A percentile compares a stretch with the other conserved stretches of the same genome.
These are phyloP conservation scores for Fagopyrum esculentum DNA, from an alignment of 148 eudicot species.

Conservation along the genomic window DNA sequence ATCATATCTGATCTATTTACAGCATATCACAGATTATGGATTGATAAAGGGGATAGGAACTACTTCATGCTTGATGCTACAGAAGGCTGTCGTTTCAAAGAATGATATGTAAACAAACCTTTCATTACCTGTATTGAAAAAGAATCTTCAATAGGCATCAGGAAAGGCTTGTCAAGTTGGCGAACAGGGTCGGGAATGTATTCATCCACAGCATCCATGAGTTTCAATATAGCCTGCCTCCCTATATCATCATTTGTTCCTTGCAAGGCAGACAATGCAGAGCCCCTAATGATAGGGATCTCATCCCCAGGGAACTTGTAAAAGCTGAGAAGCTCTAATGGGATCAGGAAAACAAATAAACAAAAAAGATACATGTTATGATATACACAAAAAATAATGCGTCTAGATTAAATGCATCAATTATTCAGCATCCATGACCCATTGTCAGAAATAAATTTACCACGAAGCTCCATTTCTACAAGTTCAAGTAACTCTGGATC, in stretches of 20 bases:
- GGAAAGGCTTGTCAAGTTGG: conserved; percentile 84
- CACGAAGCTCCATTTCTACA: conserved; percentile 96
- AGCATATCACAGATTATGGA: no score
- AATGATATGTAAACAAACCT: background rate
- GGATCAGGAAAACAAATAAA: conserved; percentile 8
- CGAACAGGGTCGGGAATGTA: conserved; percentile 93
- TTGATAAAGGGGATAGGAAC: no score
- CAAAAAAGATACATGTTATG: background rate
- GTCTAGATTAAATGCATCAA: background rate
- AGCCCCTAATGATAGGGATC: conserved; percentile 79
- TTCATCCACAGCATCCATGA: conserved; percentile 94
- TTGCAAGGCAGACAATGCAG: conserved; percentile 86
- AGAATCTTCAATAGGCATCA: conserved; percentile 94
- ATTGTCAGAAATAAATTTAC: conserved; percentile 29
- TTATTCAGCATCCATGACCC: background rate
- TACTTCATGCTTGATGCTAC: no score
- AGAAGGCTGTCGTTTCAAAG: background rate
- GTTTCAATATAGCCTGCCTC: conserved; percentile 73
- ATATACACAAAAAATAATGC: background rate
- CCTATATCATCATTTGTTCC: conserved; percentile 93
- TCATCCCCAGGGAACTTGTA: conserved; percentile 98
- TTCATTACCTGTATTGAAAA: conserved; percentile 81
- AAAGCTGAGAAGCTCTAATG: conserved; percentile 79
- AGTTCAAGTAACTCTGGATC: conserved; percentile 89
- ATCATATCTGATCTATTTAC: no score